These are phyloP conservation scores for Penicillium vulpinum DNA, from an alignment of 2,329 filamentous ascomycete species.

Conservation along the genomic window DNA sequence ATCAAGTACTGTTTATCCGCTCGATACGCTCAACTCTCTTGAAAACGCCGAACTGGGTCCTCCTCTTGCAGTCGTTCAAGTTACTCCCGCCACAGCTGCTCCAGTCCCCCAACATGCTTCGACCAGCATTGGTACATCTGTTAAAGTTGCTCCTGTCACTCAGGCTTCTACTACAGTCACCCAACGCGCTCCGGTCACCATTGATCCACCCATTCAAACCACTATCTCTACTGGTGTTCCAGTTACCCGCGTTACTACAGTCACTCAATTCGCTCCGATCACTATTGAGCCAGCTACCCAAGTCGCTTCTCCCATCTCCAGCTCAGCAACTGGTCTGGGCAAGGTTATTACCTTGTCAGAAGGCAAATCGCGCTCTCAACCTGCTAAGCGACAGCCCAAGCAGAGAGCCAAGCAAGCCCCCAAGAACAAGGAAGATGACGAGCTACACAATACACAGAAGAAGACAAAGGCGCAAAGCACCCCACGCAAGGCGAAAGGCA, in stretches of 20 bases:
- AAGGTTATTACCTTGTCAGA: background rate
- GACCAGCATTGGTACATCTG: background rate
- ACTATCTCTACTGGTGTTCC: background rate
- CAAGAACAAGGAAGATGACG: background rate
- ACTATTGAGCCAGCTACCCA: background rate
- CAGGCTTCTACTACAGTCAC: too few relatives aligned
- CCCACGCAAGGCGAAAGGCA: background rate
- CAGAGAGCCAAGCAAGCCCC: background rate
- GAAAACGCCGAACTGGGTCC: background rate
- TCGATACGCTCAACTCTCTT: background rate
- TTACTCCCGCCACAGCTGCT: background rate
- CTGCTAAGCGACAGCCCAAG: background rate
- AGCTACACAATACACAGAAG: background rate
- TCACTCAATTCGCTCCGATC: background rate
- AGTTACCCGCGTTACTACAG: background rate
- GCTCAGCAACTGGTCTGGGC: background rate
- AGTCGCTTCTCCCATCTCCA: background rate
- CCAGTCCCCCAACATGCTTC: background rate
- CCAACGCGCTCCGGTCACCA: background rate
- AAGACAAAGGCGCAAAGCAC: background rate
- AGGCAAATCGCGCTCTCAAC: background rate
- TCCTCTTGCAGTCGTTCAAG: background rate
- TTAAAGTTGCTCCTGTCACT: background rate
- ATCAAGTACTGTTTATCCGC: background rate
- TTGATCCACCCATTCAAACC: background rate